These are phyloP conservation scores for Cenchrus americanus DNA, from an alignment of 176 grass and related monocot genomes.

Conservation along the genomic window DNA sequence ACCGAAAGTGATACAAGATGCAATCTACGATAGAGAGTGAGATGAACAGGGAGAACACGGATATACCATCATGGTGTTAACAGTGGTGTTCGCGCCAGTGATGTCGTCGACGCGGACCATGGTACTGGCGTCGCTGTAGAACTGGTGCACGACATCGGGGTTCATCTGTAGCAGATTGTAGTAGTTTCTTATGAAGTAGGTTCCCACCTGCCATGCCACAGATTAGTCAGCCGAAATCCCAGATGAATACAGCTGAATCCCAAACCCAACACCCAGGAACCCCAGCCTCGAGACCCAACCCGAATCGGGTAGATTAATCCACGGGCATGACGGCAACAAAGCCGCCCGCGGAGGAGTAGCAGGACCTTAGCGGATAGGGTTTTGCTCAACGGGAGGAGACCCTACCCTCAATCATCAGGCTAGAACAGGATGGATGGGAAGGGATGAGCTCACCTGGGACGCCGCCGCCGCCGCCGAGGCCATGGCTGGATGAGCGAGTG, in stretches of 20 bases:
- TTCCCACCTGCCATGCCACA: conserved; percentile 63
- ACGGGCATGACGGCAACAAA: too few species aligned
- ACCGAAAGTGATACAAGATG: not conserved
- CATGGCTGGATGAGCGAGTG: conserved; percentile 4
- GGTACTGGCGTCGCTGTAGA: conserved; percentile 84
- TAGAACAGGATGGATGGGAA: not conserved
- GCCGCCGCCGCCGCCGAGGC: conserved; percentile 43
- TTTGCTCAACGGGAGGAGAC: not conserved
- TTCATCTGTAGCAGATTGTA: conserved; percentile 79
- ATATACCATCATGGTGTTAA: conserved; percentile 66
- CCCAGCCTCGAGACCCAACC: not conserved
- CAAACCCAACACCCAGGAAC: not conserved
- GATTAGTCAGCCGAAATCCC: conserved; percentile 2
- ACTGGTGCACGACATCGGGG: conserved; percentile 80
- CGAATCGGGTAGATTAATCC: not conserved
- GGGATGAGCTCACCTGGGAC: conserved; percentile 26
- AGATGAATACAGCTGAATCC: not conserved
- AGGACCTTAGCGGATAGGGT: conserved; percentile 15
- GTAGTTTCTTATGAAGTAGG: conserved; percentile 85
- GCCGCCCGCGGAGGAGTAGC: too few species aligned
- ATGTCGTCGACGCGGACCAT: conserved; percentile 77
- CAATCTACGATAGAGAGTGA: not conserved
- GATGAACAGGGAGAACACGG: not conserved
- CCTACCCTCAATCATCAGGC: too few species aligned
- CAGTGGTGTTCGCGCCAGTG: conserved; percentile 52